A percentile compares a stretch with the other conserved stretches of the same genome.
phyloP scores from a whole-genome alignment of 345 rosid species.

The Firmiana major region DNA sequence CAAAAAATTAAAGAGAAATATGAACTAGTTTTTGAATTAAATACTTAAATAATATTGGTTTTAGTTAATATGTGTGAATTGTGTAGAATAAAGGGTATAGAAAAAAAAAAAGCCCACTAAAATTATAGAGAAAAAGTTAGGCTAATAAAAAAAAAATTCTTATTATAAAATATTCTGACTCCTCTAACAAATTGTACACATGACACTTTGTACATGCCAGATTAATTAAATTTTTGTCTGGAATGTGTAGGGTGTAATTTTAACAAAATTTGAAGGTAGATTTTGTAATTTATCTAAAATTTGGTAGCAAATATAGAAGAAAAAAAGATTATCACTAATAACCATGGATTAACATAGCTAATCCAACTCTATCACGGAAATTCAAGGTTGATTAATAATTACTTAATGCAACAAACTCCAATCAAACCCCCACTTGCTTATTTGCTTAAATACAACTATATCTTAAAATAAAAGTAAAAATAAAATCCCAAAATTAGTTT shows the following conservation, averaged over 20 bases:
- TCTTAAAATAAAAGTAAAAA: neutral
- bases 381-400: conserved; percentile 1
- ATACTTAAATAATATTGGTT: too few species aligned
- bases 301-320: neutral
- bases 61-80: too few species aligned
- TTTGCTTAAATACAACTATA: neutral
- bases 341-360: neutral
- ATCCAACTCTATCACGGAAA: conserved; percentile 17
- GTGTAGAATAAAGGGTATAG: too few species aligned
- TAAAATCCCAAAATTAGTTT: neutral
- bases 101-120: too few species aligned
- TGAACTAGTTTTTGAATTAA: too few species aligned
- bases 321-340: neutral
- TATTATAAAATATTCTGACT: too few species aligned
- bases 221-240: neutral
- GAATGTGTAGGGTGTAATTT: neutral
- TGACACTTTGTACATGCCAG: too few species aligned
- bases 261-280: neutral
- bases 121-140: too few species aligned
- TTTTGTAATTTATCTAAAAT: neutral
- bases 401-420: conserved; percentile 11
- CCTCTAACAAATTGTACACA: too few species aligned
- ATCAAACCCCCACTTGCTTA: conserved; percentile 19
- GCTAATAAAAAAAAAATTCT: too few species aligned
- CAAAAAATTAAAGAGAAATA: too few species aligned